These are phyloP conservation scores for Pseudonitzschia multiseries DNA, from an alignment of 108 stramenopile genomes.

Conservation along the genomic window DNA sequence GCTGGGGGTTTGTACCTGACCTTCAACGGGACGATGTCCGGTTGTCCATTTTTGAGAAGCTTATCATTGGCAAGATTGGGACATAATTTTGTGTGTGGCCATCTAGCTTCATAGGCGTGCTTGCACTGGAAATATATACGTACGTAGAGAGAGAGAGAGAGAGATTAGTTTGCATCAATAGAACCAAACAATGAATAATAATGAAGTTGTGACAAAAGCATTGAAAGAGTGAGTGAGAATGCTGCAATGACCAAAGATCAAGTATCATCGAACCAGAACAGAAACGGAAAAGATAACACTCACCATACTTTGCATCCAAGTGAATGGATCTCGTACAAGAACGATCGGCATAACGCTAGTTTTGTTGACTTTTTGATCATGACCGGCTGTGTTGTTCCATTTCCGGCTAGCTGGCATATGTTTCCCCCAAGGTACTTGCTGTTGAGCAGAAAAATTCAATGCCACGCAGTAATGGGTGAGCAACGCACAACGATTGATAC, in stretches of 20 bases:
- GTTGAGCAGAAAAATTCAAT: neutral
- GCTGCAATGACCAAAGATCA: neutral
- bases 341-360: constrained; percentile 73
- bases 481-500: neutral
- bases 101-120: constrained; percentile 60
- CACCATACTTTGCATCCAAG: constrained; percentile 83
- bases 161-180: too few species aligned
- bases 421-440: constrained; percentile 85
- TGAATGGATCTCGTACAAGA: constrained; percentile 80
- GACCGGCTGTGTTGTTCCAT: constrained; percentile 35
- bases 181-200: too few species aligned
- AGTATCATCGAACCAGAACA: neutral
- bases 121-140: constrained; percentile 22
- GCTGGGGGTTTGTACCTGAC: constrained; percentile 38
- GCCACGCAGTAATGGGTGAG: neutral
- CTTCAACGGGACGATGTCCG: constrained; percentile 7
- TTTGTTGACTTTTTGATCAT: constrained; percentile 38
- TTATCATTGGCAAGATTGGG: constrained; percentile 59
- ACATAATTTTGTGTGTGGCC: constrained; percentile 54
- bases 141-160: too few species aligned
- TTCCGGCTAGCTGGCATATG: constrained; percentile 52
- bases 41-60: constrained; percentile 6
- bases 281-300: neutral
- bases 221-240: too few species aligned
- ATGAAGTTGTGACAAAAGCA: too few species aligned